These are phyloP conservation scores for Friedmanniomyces simplex DNA, from an alignment of 495 filamentous ascomycete species.

Conservation along the genomic window DNA sequence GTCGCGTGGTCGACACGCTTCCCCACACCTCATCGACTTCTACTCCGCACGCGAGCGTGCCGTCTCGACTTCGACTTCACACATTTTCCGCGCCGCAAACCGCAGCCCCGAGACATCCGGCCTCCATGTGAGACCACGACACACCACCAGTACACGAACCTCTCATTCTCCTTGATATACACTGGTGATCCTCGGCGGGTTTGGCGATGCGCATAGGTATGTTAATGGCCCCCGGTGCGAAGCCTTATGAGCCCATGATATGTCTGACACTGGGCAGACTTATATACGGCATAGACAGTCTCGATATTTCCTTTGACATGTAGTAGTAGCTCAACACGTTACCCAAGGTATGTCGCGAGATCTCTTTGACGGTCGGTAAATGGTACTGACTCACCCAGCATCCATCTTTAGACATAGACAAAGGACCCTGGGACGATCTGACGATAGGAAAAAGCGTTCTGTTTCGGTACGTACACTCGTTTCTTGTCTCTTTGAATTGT, in stretches of 20 bases:
- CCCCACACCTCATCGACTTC: not conserved
- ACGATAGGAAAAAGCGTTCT: conserved; percentile 1
- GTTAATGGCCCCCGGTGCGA: not conserved
- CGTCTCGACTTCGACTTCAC: not conserved
- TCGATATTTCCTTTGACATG: conserved; percentile 4
- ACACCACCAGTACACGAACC: not conserved
- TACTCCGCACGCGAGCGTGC: conserved; percentile 3
- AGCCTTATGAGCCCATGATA: not conserved
- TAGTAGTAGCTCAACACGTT: conserved; percentile 7
- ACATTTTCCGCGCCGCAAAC: not conserved
- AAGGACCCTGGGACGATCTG: conserved; percentile 8
- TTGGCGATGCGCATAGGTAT: conserved; percentile 16
- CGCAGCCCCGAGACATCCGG: not conserved
- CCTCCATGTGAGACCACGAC: conserved; percentile 9
- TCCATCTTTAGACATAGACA: conserved; percentile 14
- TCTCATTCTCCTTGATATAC: not conserved
- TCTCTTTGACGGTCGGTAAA: too few relatives aligned
- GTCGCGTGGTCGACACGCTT: conserved; percentile 5
- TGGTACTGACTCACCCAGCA: not conserved
- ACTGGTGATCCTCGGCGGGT: conserved; percentile 5
- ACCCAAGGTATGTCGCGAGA: conserved; percentile 8
- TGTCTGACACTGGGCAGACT: conserved; percentile 1
- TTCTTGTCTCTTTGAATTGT: not conserved
- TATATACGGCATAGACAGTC: conserved; percentile 5
- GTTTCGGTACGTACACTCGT: not conserved